Percentiles rank a stretch among this genome's conserved stretches.
These are phyloP conservation scores for Neurospora crassa DNA, from an alignment of 2,329 filamentous ascomycete genomes.

Conservation along the genomic window DNA sequence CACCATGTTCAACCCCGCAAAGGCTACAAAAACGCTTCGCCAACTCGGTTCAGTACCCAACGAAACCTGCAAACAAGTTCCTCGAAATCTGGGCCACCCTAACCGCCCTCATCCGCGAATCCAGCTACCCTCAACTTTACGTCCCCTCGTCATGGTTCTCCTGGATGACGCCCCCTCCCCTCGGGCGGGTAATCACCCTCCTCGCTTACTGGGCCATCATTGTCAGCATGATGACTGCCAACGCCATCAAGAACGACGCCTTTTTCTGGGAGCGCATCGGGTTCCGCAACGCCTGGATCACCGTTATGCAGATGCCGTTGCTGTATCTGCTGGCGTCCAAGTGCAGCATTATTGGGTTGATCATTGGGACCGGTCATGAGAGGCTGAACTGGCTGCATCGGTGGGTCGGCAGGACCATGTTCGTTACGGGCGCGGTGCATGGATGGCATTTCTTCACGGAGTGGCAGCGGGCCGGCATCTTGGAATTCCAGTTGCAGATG, in stretches of 20 bases:
- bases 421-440: constrained; percentile 59
- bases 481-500: constrained; percentile 46
- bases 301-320: constrained; percentile 53
- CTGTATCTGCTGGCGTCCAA: constrained; percentile 54
- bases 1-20: neutral
- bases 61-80: constrained; percentile 35
- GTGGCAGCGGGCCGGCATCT: constrained; percentile 51
- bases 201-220: constrained; percentile 50
- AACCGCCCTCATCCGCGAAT: constrained; percentile 47
- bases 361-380: constrained; percentile 58
- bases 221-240: constrained; percentile 45
- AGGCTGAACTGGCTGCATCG: constrained; percentile 65
- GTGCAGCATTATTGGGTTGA: constrained; percentile 46
- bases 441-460: constrained; percentile 60
- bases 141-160: constrained; percentile 27
- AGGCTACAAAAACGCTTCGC: constrained; percentile 39
- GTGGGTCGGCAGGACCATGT: constrained; percentile 61
- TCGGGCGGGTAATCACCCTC: constrained; percentile 46
- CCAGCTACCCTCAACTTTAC: constrained; percentile 45
- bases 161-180: constrained; percentile 49
- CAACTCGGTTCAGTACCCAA: constrained; percentile 38
- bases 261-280: constrained; percentile 56
- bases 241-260: constrained; percentile 39
- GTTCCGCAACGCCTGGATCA: constrained; percentile 59
- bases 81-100: constrained; percentile 47